These are phyloP conservation scores for Daedaleopsis nitida DNA, from an alignment of 768 basidiomycete species.

Conservation along the genomic window DNA sequence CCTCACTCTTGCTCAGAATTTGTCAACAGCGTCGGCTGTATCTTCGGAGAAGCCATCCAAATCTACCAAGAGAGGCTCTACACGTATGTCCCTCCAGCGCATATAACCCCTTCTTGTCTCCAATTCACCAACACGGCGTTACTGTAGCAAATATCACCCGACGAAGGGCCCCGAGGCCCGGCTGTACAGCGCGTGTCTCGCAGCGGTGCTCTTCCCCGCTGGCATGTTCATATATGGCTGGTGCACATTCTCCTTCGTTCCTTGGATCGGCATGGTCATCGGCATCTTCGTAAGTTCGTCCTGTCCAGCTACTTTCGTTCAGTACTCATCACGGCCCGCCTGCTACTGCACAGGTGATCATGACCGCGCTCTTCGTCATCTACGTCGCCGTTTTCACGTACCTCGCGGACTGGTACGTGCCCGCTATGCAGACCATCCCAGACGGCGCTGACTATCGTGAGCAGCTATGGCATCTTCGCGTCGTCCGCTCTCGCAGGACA, in stretches of 20 bases:
- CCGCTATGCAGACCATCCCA: not conserved
- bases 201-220: constrained; percentile 52
- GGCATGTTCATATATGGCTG: constrained; percentile 79
- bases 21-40: constrained; percentile 51
- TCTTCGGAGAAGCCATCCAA: constrained; percentile 31
- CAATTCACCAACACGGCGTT: not conserved
- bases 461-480: constrained; percentile 47
- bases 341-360: constrained; percentile 36
- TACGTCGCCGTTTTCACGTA: constrained; percentile 50
- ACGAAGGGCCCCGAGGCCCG: constrained; percentile 57
- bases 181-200: constrained; percentile 57
- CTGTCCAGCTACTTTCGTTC: not conserved
- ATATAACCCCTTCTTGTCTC: too few relatives aligned
- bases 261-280: constrained; percentile 61
- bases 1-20: not conserved
- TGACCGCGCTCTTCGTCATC: constrained; percentile 41
- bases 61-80: constrained; percentile 34
- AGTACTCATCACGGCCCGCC: not conserved
- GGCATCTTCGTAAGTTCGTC: constrained; percentile 10
- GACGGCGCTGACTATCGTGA: not conserved
- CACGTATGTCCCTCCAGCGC: constrained; percentile 18
- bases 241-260: constrained; percentile 54
- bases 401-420: constrained; percentile 52
- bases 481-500: constrained; percentile 58
- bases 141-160: constrained; percentile 27